These are phyloP conservation scores for Lagenidium giganteum DNA, from an alignment of 352 stramenopile genomes.

Conservation along the genomic window DNA sequence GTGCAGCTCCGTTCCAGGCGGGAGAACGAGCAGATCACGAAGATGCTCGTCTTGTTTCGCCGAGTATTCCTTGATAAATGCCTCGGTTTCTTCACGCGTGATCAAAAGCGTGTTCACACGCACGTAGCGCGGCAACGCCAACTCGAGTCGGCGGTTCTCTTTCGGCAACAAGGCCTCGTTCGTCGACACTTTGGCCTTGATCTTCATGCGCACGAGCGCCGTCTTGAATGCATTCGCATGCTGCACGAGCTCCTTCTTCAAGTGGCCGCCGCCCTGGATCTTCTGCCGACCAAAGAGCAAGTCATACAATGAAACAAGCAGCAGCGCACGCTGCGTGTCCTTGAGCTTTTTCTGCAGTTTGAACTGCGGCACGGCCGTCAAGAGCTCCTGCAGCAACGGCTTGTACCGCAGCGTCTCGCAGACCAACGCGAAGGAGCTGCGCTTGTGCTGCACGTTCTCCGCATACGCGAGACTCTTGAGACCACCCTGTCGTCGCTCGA, in stretches of 20 bases:
- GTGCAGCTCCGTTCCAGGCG: slow-evolving; percentile 81
- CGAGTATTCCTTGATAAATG: slow-evolving; percentile 41
- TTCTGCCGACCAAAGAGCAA: slow-evolving; percentile 80
- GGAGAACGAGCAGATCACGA: slow-evolving; percentile 89
- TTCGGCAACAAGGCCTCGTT: slow-evolving; percentile 77
- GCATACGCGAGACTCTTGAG: slow-evolving; percentile 85
- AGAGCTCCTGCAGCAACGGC: slow-evolving; percentile 61
- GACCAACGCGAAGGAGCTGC: slow-evolving; percentile 84
- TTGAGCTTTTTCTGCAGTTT: slow-evolving; percentile 58
- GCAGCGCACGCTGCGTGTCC: slow-evolving; percentile 35
- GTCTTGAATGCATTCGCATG: slow-evolving; percentile 66
- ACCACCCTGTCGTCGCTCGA: slow-evolving; percentile 68
- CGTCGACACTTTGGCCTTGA: slow-evolving; percentile 67
- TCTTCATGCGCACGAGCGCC: slow-evolving; percentile 78
- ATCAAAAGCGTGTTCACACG: slow-evolving; percentile 91
- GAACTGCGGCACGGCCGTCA: slow-evolving; percentile 65
- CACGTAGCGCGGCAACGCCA: slow-evolving; percentile 85
- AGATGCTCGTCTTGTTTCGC: slow-evolving; percentile 83
- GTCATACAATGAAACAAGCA: slow-evolving; percentile 85
- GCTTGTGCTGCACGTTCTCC: slow-evolving; percentile 78
- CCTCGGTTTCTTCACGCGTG: slow-evolving; percentile 30
- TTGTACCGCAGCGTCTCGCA: slow-evolving; percentile 88
- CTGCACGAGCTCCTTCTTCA: slow-evolving; percentile 85
- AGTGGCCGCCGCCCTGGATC: slow-evolving; percentile 81
- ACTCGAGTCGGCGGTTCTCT: slow-evolving; percentile 68